Base-by-base conservation (phyloP, 2,329 filamentous ascomycete species). In the Exophiala viscosa region DNA sequence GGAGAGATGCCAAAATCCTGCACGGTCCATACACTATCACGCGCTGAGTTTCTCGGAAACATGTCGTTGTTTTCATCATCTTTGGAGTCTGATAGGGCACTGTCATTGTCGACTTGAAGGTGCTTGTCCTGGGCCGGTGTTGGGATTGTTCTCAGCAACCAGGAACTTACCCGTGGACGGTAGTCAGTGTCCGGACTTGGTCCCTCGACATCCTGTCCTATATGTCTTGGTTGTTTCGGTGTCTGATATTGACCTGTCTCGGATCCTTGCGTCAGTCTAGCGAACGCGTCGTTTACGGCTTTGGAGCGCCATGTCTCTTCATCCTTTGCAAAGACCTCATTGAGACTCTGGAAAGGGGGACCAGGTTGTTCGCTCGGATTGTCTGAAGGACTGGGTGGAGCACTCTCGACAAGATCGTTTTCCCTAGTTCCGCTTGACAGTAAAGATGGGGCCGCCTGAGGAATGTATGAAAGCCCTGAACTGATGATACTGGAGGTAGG, bases 361-460 rank as follows among this genome's bases (percentile, higher is more conserved):
- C 47, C 47, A 6, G 50, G 47, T 31, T 40, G 45, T 17, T 28
- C 48, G 28, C 3, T 31, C 5, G 31, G 9, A 31, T 28, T 15
- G 17, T 51, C 40, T 13, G 39, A 54, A 40, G 48, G 44, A 33
- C 45, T 48, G 15, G 51, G 31, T 8, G 46, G 48, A 3, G 46
- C 41, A 5, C 51, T 45, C n/a, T 51, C 52, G 13, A 47, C 31
- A 33, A 73, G 58, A 63, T 23, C n/a, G 11, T 65, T 40, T 70
- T 67, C 40, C 66, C 62, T 47, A 4, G 45, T 70, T 67, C 5
- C 64, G 64, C 4, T 66, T 59, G 38, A 38, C 1, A 34, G 15
- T 10, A 42, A 34, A 34, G 32, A 13, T 41, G 43, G 31, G 8
- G 34, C 35, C 34, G 17, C 39, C 36, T 32, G 42, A 35, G 36